Conservation (phyloP, 1,284 basidiomycete species). For the Pseudozyma sp. region DNA sequence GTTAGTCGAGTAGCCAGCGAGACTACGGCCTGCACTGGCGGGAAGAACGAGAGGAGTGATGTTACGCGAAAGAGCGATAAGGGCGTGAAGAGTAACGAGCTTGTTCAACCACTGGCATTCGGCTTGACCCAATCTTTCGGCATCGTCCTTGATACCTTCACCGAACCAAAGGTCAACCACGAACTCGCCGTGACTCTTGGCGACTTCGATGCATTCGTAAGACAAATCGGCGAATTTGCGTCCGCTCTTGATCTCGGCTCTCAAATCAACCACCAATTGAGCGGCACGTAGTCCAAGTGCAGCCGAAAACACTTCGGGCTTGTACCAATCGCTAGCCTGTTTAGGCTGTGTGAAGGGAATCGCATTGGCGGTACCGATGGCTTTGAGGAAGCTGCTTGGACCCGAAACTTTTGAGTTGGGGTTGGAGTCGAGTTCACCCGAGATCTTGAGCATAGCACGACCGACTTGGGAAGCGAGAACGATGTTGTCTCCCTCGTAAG, state of each 20-base stretch:
- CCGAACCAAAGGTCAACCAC: slow-evolving; percentile 64
- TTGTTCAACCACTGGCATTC: slow-evolving; percentile 52
- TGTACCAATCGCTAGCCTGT: slow-evolving; percentile 51
- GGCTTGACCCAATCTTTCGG: slow-evolving; percentile 36
- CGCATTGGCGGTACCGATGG: slow-evolving; percentile 39
- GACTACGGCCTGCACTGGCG: slow-evolving; percentile 73
- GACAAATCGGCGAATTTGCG: slow-evolving; percentile 55
- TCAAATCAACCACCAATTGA: slow-evolving; percentile 54
- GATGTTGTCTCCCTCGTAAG: slow-evolving; percentile 69
- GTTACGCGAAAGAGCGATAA: slow-evolving; percentile 54
- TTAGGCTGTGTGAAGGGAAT: slow-evolving; percentile 50
- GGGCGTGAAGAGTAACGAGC: slow-evolving; percentile 56
- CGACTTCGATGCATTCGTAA: slow-evolving; percentile 64
- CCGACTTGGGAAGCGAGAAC: slow-evolving; percentile 62
- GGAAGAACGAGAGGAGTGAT: slow-evolving; percentile 73
- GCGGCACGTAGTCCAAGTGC: slow-evolving; percentile 61
- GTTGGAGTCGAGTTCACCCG: slow-evolving; percentile 49
- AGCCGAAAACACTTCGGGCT: slow-evolving; percentile 46
- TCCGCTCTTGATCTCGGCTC: slow-evolving; percentile 52
- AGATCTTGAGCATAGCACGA: slow-evolving; percentile 63
- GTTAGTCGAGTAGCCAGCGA: slow-evolving; percentile 75
- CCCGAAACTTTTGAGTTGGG: slow-evolving; percentile 43
- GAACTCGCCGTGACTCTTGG: slow-evolving; percentile 59
- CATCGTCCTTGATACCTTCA: slow-evolving; percentile 52
- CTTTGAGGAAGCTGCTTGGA: slow-evolving; percentile 54